Evolutionary conservation across 2,329 filamentous ascomycete genomes (phyloP).

Genomic region (Colletotrichum tabaci): DNA sequence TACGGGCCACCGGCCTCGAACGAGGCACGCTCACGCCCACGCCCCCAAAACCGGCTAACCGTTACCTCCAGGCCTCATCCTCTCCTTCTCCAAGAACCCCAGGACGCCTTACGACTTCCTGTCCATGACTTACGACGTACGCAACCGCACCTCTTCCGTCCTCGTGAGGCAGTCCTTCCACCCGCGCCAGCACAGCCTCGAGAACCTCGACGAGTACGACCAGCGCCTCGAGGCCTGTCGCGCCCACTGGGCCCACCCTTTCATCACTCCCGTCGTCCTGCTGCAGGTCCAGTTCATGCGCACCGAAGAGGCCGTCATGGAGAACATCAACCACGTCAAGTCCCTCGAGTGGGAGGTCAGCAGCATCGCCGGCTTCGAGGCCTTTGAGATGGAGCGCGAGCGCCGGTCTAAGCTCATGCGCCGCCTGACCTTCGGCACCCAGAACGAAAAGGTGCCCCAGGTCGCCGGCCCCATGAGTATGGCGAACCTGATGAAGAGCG

Average conservation of each 20-base stretch:
- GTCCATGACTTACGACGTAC: constrained; percentile 61
- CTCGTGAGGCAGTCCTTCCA: constrained; percentile 61
- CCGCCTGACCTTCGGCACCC: constrained; percentile 21
- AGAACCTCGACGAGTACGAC: constrained; percentile 63
- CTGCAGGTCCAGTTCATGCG: constrained; percentile 62
- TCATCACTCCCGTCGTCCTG: constrained; percentile 62
- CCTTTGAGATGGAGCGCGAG: constrained; percentile 46
- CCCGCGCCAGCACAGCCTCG: constrained; percentile 56
- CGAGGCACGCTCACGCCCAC: not conserved
- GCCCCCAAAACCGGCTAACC: constrained; percentile 28
- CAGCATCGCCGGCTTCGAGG: constrained; percentile 58
- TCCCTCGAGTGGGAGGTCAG: constrained; percentile 60
- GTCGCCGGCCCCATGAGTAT: constrained; percentile 57
- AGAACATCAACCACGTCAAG: constrained; percentile 60
- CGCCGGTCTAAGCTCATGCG: constrained; percentile 44
- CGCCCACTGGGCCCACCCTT: constrained; percentile 61
- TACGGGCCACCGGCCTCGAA: not conserved
- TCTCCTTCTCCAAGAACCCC: constrained; percentile 61
- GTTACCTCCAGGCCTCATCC: constrained; percentile 53
- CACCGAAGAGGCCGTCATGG: constrained; percentile 60
- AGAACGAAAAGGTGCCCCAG: constrained; percentile 28
- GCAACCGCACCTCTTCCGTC: constrained; percentile 56
- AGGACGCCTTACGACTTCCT: constrained; percentile 63
- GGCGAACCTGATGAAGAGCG: constrained; percentile 63
- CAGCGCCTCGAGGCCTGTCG: constrained; percentile 60